phyloP scores from a whole-genome alignment of 306 rosid species.

The Coriaria nepalensis region DNA sequence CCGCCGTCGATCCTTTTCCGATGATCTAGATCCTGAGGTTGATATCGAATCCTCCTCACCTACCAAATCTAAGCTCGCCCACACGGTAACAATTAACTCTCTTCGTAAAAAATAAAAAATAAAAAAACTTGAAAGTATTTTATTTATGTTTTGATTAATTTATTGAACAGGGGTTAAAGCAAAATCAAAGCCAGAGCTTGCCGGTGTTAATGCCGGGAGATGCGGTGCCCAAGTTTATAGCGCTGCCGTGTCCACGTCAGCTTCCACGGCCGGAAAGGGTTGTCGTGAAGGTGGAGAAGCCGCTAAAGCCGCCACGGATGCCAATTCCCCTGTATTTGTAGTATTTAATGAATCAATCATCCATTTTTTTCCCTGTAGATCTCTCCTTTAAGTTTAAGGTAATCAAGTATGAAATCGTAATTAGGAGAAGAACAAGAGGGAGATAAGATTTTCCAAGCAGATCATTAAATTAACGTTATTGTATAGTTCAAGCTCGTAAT shows the following conservation, averaged over 20 bases:
- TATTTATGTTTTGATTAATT: not conserved
- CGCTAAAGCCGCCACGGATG: conserved; percentile 39
- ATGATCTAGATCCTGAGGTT: conserved; percentile 9
- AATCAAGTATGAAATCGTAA: too few relatives aligned
- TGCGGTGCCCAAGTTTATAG: conserved; percentile 63
- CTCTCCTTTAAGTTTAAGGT: not conserved
- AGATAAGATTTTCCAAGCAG: conserved; percentile 7
- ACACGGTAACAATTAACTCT: conserved; percentile 25
- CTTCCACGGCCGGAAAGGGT: conserved; percentile 35
- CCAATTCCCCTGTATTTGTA: conserved; percentile 38
- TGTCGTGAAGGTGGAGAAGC: conserved; percentile 24
- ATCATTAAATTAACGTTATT: too few relatives aligned
- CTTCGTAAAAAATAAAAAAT: not conserved
- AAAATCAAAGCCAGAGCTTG: conserved; percentile 33
- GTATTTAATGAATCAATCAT: conserved; percentile 1
- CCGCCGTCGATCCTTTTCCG: conserved; percentile 38
- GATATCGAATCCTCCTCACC: conserved; percentile 25
- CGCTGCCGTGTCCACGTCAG: conserved; percentile 75
- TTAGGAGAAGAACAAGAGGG: conserved; percentile 6
- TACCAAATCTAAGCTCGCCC: conserved; percentile 25
- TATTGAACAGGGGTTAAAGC: conserved; percentile 25
- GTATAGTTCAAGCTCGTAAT: too few relatives aligned
- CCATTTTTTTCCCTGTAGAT: not conserved
- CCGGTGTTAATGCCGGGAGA: conserved; percentile 95
- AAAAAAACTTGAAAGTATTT: too few relatives aligned